phyloP scores from a whole-genome alignment of 345 rosid genomes.

The Odontarrhena argentea region DNA sequence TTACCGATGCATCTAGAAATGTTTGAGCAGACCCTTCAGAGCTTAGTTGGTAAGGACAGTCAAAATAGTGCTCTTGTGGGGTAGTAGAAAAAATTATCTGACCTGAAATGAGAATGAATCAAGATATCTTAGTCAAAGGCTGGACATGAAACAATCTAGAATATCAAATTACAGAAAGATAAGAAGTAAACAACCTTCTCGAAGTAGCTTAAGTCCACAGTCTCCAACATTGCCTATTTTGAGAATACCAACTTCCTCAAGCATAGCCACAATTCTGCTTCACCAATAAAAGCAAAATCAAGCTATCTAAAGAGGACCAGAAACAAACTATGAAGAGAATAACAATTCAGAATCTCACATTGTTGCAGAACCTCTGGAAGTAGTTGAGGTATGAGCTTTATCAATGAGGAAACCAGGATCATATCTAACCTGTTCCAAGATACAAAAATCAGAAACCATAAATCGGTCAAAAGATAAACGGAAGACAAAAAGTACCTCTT shows the following conservation, averaged over 20 bases:
- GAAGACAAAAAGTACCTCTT: constrained; percentile 48
- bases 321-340: constrained; percentile 7
- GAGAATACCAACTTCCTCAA: constrained; percentile 66
- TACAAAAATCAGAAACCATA: neutral
- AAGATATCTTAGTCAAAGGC: neutral
- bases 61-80: constrained; percentile 87
- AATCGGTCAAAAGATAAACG: neutral
- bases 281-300: constrained; percentile 32
- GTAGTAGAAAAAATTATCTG: constrained; percentile 62
- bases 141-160: constrained; percentile 13
- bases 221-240: constrained; percentile 83
- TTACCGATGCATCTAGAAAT: constrained; percentile 82
- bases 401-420: constrained; percentile 77
- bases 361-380: constrained; percentile 73
- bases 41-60: constrained; percentile 89
- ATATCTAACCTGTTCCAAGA: constrained; percentile 57
- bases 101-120: constrained; percentile 50
- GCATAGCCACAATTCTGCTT: constrained; percentile 72
- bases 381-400: constrained; percentile 80
- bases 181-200: constrained; percentile 49
- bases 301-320: constrained; percentile 16
- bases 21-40: constrained; percentile 78
- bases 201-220: constrained; percentile 77
- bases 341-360: constrained; percentile 48
- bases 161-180: neutral